Percentiles rank a stretch among this genome's conserved stretches.
These are phyloP conservation scores for Trichoderma atroviride DNA, from an alignment of 2,329 filamentous ascomycete species.

Conservation along the genomic window DNA sequence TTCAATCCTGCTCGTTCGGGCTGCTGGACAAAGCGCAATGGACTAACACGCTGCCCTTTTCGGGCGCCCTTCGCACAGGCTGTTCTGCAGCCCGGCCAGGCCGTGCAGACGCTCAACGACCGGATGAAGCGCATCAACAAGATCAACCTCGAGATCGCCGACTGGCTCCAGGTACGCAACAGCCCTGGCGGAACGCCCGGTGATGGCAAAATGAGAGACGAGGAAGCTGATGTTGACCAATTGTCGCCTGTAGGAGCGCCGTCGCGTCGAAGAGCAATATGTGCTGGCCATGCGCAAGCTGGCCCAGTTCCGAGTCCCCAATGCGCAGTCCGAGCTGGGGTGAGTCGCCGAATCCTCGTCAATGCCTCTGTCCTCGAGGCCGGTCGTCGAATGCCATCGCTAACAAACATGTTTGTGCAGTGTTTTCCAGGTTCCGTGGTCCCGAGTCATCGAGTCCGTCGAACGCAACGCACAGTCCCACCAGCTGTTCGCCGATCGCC, in stretches of 20 bases:
- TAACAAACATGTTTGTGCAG: constrained; percentile 50
- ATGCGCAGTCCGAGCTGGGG: constrained; percentile 82
- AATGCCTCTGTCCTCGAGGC: background rate
- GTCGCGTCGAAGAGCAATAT: constrained; percentile 89
- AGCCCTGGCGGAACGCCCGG: constrained; percentile 17
- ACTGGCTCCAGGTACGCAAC: constrained; percentile 84
- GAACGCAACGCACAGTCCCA: constrained; percentile 84
- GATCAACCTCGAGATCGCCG: constrained; percentile 87
- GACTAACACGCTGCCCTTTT: constrained; percentile 9
- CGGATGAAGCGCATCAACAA: constrained; percentile 84
- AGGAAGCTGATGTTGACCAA: constrained; percentile 12
- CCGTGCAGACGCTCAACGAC: constrained; percentile 79
- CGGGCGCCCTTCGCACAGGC: constrained; percentile 55
- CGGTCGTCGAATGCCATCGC: background rate
- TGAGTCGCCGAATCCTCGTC: constrained; percentile 49
- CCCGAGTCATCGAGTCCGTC: constrained; percentile 78
- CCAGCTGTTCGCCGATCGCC: constrained; percentile 74
- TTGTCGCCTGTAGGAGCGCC: constrained; percentile 70
- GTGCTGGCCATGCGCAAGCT: constrained; percentile 80
- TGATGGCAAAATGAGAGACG: background rate
- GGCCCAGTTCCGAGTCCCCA: constrained; percentile 71
- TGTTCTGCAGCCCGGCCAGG: constrained; percentile 77
- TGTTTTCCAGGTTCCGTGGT: constrained; percentile 89
- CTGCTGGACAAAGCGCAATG: constrained; percentile 10
- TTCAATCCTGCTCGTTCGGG: background rate